Evolutionary conservation across 768 basidiomycete genomes (phyloP), one percentile per base, ranked within the genome.

Genomic region (Aureoboletus auriporus): DNA sequence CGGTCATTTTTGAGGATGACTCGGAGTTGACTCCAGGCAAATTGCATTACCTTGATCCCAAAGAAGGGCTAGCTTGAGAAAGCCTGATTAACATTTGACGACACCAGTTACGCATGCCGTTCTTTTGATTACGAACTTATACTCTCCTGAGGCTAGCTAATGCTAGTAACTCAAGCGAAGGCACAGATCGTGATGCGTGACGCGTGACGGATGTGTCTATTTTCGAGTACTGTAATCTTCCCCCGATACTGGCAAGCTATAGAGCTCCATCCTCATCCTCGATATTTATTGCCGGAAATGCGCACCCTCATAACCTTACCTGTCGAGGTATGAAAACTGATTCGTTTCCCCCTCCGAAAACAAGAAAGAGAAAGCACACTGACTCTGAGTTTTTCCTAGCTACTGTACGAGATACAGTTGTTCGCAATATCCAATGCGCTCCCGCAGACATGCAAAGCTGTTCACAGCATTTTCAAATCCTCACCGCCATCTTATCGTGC

Each of bases 371-470:
- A 23, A 36, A 17, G 26, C 30, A 13, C 10, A 37, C 58, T 47
- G 58, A 58, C 51, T 34, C 16, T 31, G 14, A n/a, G 8, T 37
- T 16, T 6, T 31, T 29, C 2, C 4, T 56, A 94, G 93, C 74
- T 97, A 8, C 66, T 94, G 0, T 84, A 86, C 56, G 80, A 92
- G 47, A 75, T 95, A 12, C 86, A 93, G 55, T 75, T 88, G 14
- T 74, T 74, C 53, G 82, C 90, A 0, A 68, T 81, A 6, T 90
- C 88, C 4, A 71, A 78, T 14, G 58, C 69, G 31, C 69, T 96
- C 8, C 90, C 91, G 0, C 66, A 67, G 43, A 69, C 78, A 29
- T 87, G 78, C 52, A 76, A 68, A 50, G 64, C 72, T 34, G 63
- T 93, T 16, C 63, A 79, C 51, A 36, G 61, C 12, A 69, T 86